Evolutionary conservation across 208 protist genomes (phyloP).

Genomic region (Acanthamoeba lenticulata): DNA sequence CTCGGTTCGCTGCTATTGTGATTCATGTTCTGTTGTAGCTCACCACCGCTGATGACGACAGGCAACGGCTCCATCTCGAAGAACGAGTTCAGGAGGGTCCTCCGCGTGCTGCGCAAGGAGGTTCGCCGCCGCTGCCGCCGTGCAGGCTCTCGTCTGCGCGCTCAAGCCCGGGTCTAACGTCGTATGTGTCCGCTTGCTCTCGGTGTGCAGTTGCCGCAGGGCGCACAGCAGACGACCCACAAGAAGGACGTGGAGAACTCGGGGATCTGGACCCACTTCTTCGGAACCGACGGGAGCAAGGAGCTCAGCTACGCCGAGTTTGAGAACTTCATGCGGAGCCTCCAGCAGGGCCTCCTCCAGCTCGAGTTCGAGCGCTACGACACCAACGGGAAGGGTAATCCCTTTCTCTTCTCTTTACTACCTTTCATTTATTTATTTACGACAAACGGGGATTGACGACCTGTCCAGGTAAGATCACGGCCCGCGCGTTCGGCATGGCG

Average conservation of each 20-base stretch:
- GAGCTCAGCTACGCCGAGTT: neutral
- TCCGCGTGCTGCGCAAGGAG: slow-evolving; percentile 20
- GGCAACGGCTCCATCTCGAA: neutral
- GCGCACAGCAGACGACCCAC: neutral
- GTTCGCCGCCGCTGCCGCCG: neutral
- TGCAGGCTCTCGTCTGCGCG: neutral
- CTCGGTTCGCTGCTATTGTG: too few species aligned
- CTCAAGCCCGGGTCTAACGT: too few species aligned
- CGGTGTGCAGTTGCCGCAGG: neutral
- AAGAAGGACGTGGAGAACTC: neutral
- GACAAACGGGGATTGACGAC: neutral
- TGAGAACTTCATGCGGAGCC: slow-evolving; percentile 2
- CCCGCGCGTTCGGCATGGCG: slow-evolving; percentile 12
- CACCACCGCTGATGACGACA: neutral
- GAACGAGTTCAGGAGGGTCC: neutral
- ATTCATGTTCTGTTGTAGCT: neutral
- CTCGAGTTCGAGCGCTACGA: slow-evolving; percentile 21
- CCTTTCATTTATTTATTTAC: neutral
- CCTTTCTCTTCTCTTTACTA: neutral
- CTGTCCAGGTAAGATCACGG: neutral
- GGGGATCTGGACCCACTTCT: slow-evolving; percentile 8
- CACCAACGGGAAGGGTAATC: neutral
- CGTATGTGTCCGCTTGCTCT: too few species aligned
- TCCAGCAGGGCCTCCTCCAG: neutral
- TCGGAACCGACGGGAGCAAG: neutral